phyloP scores from a whole-genome alignment of 1,284 basidiomycete species.

The Ustilago nuda region DNA sequence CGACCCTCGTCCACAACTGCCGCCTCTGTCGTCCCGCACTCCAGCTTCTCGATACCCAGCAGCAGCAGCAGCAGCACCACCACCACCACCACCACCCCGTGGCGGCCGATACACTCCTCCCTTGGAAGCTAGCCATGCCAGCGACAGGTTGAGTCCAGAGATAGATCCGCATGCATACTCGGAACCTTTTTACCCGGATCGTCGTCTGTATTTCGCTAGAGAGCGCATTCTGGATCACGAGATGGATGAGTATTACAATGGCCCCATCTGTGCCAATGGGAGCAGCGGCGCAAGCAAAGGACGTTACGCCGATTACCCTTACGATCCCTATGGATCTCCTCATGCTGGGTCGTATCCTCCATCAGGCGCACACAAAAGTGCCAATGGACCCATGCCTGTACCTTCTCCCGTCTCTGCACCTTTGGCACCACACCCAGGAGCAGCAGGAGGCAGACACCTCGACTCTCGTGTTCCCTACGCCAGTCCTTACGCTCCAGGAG shows the following conservation, averaged over 20 bases:
- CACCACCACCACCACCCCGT: conserved; percentile 17
- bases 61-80: neutral
- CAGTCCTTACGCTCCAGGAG: conserved; percentile 26
- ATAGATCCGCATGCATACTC: conserved; percentile 35
- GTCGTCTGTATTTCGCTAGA: conserved; percentile 46
- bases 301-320: conserved; percentile 31
- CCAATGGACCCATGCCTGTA: conserved; percentile 18
- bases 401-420: conserved; percentile 25
- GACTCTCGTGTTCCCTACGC: conserved; percentile 22
- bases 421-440: conserved; percentile 15
- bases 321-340: conserved; percentile 41
- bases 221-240: conserved; percentile 50
- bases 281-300: conserved; percentile 19
- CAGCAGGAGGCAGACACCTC: conserved; percentile 13
- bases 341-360: conserved; percentile 33
- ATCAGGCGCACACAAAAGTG: conserved; percentile 13
- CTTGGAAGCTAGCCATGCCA: conserved; percentile 17
- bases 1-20: conserved; percentile 39
- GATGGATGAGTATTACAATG: conserved; percentile 51
- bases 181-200: conserved; percentile 50
- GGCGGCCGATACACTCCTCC: conserved; percentile 43
- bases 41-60: conserved; percentile 22
- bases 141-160: conserved; percentile 28
- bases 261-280: conserved; percentile 15
- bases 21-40: conserved; percentile 40